Evolutionary conservation across 495 filamentous ascomycete genomes (phyloP).

Genomic region (Rostrohypoxylon terebratum): DNA sequence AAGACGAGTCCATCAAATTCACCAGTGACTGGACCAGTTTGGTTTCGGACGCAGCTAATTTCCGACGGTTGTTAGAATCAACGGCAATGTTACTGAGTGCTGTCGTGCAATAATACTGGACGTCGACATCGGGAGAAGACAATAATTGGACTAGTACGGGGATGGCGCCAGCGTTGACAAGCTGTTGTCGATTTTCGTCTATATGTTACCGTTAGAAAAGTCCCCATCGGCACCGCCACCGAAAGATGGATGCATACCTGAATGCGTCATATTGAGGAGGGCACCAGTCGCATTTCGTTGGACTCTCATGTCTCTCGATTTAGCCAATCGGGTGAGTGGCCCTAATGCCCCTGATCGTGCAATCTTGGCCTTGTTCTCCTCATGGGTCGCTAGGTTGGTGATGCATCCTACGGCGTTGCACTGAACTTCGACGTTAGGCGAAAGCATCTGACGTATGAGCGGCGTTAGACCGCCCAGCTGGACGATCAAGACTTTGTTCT

Average conservation of each 20-base stretch:
- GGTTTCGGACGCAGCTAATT: constrained; percentile 87
- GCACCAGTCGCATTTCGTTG: constrained; percentile 98
- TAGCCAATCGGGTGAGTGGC: constrained; percentile 90
- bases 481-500: constrained; percentile 98
- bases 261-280: constrained; percentile 98
- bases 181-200: constrained; percentile 98
- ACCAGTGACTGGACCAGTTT: constrained; percentile 93
- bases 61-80: constrained; percentile 88
- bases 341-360: constrained; percentile 92
- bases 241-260: constrained; percentile 69
- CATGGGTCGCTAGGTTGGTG: constrained; percentile 96
- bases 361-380: constrained; percentile 99
- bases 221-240: not conserved
- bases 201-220: constrained; percentile 45
- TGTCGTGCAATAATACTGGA: constrained; percentile 99
- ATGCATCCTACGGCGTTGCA: constrained; percentile 99
- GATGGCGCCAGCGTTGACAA: constrained; percentile 95
- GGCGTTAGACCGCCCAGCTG: constrained; percentile 88
- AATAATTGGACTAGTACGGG: constrained; percentile 95
- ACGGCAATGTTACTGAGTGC: constrained; percentile 98
- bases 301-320: constrained; percentile 98
- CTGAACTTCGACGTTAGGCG: constrained; percentile 97
- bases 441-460: constrained; percentile 98
- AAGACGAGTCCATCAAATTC: constrained; percentile 95
- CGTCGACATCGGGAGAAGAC: constrained; percentile 91